These are phyloP conservation scores for Fusarium denticulatum DNA, from an alignment of 2,329 filamentous ascomycete genomes.

Conservation along the genomic window DNA sequence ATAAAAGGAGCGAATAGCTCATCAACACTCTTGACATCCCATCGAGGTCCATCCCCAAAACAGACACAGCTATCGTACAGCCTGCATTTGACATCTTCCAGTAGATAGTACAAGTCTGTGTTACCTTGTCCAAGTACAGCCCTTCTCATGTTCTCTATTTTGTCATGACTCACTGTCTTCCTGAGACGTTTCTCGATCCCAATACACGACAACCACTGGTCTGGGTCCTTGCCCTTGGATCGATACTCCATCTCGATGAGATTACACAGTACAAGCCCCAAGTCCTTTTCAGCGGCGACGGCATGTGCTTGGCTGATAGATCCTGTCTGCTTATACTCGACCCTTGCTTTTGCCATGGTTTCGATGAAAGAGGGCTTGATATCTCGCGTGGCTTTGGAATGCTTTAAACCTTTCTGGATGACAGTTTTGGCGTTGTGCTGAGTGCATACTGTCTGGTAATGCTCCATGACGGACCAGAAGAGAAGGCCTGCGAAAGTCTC, in stretches of 20 bases:
- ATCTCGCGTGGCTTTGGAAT: neutral
- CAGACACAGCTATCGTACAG: neutral
- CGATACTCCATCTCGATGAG: slow-evolving; percentile 4
- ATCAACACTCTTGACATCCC: neutral
- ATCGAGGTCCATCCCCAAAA: slow-evolving; percentile 14
- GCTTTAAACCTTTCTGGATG: neutral
- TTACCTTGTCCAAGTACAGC: neutral
- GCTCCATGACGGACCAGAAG: slow-evolving; percentile 17
- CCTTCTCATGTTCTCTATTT: accelerated
- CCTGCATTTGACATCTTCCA: neutral
- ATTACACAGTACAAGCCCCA: neutral
- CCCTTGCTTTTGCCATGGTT: slow-evolving; percentile 2
- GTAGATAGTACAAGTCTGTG: accelerated
- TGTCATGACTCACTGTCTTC: neutral
- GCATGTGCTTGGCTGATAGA: neutral
- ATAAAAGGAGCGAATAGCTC: neutral
- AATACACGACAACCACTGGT: slow-evolving; percentile 5
- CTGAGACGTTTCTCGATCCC: neutral
- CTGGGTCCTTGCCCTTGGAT: neutral
- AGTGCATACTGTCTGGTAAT: neutral
- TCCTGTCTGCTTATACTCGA: neutral
- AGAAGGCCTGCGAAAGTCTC: neutral
- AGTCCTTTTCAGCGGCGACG: neutral
- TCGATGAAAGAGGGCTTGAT: slow-evolving; percentile 3
- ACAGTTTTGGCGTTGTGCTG: neutral